A percentile compares a stretch with the other conserved stretches of the same genome.
phyloP scores from a whole-genome alignment of 169 alveolate species.

The Perkinsus olseni region DNA sequence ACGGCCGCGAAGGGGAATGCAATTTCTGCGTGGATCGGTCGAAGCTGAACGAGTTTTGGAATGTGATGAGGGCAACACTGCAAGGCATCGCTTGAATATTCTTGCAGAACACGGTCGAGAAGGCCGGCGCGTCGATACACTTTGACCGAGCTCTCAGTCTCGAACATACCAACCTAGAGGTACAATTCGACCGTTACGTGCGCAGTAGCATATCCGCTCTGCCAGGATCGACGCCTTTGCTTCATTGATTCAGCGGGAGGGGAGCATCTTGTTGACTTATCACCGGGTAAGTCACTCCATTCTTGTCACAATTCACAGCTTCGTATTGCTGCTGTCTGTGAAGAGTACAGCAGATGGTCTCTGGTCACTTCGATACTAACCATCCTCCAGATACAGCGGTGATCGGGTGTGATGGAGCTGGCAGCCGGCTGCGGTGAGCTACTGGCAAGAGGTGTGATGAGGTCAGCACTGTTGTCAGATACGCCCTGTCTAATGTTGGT shows the following conservation, averaged over 20 bases:
- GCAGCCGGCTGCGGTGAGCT: constrained; percentile 1
- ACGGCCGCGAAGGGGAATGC: background rate
- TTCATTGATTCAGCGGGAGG: background rate
- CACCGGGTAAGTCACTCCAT: background rate
- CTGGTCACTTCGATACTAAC: background rate
- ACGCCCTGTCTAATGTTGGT: constrained; percentile 3
- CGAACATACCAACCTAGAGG: background rate
- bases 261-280: background rate
- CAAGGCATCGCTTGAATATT: no score
- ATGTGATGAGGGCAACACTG: background rate
- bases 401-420: constrained; percentile 14
- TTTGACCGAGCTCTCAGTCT: background rate
- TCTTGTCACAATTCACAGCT: background rate
- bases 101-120: background rate
- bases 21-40: background rate
- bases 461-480: no score
- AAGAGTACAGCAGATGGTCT: no score
- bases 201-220: background rate
- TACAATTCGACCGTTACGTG: background rate
- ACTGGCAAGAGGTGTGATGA: no score
- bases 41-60: background rate
- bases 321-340: no score
- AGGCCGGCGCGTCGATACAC: background rate
- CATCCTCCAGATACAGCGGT: background rate
- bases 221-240: background rate